Conservation (phyloP, 345 rosid species). For the Geranium brycei region DNA sequence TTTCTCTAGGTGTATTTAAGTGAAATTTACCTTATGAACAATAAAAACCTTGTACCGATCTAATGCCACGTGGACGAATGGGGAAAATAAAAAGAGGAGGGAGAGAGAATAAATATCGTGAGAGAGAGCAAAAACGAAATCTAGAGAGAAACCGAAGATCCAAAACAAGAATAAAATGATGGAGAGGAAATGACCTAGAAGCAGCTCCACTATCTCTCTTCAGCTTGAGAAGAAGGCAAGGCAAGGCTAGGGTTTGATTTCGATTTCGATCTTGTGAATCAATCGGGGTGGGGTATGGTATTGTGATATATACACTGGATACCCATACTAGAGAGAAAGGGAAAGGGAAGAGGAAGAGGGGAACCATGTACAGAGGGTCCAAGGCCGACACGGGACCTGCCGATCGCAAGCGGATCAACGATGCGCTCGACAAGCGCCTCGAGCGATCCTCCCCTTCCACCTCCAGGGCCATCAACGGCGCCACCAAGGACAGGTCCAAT, state of each 20-base stretch:
- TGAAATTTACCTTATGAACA: no score
- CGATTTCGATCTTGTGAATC: neutral
- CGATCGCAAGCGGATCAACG: slow-evolving; percentile 78
- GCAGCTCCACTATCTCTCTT: neutral
- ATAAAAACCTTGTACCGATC: neutral
- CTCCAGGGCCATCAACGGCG: slow-evolving; percentile 49
- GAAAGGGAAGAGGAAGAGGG: slow-evolving; percentile 5
- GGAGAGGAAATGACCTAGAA: neutral
- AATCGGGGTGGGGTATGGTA: neutral
- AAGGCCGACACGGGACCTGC: slow-evolving; percentile 44
- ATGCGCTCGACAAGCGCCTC: slow-evolving; percentile 55
- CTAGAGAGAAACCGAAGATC: neutral
- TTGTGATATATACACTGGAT: neutral
- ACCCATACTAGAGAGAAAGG: neutral
- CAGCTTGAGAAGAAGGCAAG: neutral
- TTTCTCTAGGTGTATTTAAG: no score
- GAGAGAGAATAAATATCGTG: neutral
- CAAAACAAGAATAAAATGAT: neutral
- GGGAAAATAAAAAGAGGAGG: neutral
- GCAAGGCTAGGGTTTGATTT: neutral
- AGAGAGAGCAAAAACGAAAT: neutral
- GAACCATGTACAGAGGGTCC: slow-evolving; percentile 39
- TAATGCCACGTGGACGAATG: neutral
- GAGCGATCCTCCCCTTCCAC: slow-evolving; percentile 75
- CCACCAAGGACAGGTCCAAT: slow-evolving; percentile 29